Evolutionary conservation across 108 stramenopile species (phyloP).

Genomic region (Fragilaria crotonensis): DNA sequence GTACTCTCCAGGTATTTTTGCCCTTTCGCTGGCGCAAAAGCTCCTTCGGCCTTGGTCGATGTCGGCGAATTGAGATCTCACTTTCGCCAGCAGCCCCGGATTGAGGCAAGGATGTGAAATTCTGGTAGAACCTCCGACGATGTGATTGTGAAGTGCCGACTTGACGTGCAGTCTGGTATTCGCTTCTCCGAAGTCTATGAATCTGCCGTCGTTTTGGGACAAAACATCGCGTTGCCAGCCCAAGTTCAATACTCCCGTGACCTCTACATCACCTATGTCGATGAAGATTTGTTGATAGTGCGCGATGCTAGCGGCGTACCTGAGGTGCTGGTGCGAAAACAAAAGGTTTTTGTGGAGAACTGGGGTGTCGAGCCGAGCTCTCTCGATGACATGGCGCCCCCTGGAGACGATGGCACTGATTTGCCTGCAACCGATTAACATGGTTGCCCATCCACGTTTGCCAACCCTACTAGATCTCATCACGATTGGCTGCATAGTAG

Average conservation of each 20-base stretch:
- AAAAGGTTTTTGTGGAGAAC: not conserved
- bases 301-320: slow-evolving; percentile 80
- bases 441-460: no score
- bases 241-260: slow-evolving; percentile 64
- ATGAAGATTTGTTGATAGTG: slow-evolving; percentile 83
- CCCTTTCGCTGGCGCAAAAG: slow-evolving; percentile 51
- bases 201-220: slow-evolving; percentile 46
- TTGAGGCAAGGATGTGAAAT: slow-evolving; percentile 57
- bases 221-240: slow-evolving; percentile 41
- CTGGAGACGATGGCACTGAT: slow-evolving; percentile 1
- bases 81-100: slow-evolving; percentile 73
- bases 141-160: slow-evolving; percentile 27
- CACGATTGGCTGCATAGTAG: no score
- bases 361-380: not conserved
- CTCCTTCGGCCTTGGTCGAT: slow-evolving; percentile 39
- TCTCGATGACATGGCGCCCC: not conserved
- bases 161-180: slow-evolving; percentile 44
- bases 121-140: slow-evolving; percentile 17
- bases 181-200: slow-evolving; percentile 83
- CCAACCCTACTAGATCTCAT: no score
- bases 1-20: slow-evolving; percentile 70
- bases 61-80: slow-evolving; percentile 66
- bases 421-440: no score
- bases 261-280: slow-evolving; percentile 82
- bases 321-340: slow-evolving; percentile 79